Evolutionary conservation across 176 grass and related monocot species (phyloP).

Genomic region (Bromus sterilis): DNA sequence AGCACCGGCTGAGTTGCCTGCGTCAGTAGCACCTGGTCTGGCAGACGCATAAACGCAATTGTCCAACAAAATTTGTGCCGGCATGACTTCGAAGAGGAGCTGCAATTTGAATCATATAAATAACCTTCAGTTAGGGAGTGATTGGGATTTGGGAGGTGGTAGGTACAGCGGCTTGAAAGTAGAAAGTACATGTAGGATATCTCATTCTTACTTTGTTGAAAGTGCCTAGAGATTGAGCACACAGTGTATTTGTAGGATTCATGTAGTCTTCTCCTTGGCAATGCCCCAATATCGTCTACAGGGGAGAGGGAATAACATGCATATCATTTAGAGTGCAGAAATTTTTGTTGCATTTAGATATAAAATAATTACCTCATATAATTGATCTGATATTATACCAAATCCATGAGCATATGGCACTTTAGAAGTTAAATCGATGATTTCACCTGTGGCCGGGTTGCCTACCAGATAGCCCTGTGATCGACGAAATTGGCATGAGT

Average conservation of each 20-base stretch:
- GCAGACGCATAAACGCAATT: constrained; percentile 25
- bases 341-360: neutral
- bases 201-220: constrained; percentile 21
- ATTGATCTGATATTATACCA: constrained; percentile 47
- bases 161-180: neutral
- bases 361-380: constrained; percentile 35
- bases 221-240: constrained; percentile 19
- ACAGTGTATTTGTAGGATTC: constrained; percentile 16
- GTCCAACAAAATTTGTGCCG: constrained; percentile 5
- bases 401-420: constrained; percentile 44
- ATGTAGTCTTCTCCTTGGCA: constrained; percentile 36
- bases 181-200: neutral
- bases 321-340: neutral
- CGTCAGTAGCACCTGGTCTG: neutral
- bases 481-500: neutral
- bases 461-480: constrained; percentile 39
- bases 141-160: neutral
- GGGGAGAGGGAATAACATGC: neutral
- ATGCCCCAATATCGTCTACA: constrained; percentile 10
- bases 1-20: neutral
- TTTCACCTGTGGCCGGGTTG: constrained; percentile 31
- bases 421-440: neutral
- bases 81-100: neutral
- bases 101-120: neutral
- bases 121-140: neutral